phyloP scores from a whole-genome alignment of 1,139 yeast genomes.

The Pichia sorboxylosa region DNA sequence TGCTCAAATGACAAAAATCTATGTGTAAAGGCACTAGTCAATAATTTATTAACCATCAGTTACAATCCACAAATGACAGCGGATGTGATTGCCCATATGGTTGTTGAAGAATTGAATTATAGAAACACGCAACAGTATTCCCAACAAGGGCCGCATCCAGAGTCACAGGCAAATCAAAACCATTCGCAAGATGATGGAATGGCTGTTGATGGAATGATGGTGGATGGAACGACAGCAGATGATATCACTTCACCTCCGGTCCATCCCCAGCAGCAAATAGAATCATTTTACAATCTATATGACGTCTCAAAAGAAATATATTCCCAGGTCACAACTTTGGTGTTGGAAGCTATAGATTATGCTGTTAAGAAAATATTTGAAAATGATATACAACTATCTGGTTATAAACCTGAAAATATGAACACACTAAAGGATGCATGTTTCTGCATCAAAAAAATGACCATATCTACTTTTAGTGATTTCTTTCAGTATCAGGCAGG shows the following conservation, averaged over 20 bases:
- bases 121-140: background rate
- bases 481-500: no score
- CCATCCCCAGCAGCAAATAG: no score
- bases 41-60: slow-evolving; percentile 59
- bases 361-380: slow-evolving; percentile 48
- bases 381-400: slow-evolving; percentile 42
- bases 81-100: slow-evolving; percentile 39
- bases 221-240: background rate
- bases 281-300: background rate
- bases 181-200: background rate
- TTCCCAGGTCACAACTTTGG: slow-evolving; percentile 33
- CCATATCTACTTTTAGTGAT: slow-evolving; percentile 49
- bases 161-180: background rate
- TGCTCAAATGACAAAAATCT: slow-evolving; percentile 77
- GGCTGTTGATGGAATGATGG: background rate
- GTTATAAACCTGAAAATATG: slow-evolving; percentile 31
- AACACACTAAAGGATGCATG: slow-evolving; percentile 33
- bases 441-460: slow-evolving; percentile 33
- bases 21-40: slow-evolving; percentile 63
- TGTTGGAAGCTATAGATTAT: slow-evolving; percentile 37
- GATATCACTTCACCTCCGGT: background rate
- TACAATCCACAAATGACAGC: slow-evolving; percentile 52
- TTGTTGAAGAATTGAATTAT: slow-evolving; percentile 28
- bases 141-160: background rate
- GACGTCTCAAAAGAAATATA: slow-evolving; percentile 18